A percentile compares a stretch with the other conserved stretches of the same genome.
phyloP scores from a whole-genome alignment of 352 stramenopile species.

The Phytophthora hibernalis region DNA sequence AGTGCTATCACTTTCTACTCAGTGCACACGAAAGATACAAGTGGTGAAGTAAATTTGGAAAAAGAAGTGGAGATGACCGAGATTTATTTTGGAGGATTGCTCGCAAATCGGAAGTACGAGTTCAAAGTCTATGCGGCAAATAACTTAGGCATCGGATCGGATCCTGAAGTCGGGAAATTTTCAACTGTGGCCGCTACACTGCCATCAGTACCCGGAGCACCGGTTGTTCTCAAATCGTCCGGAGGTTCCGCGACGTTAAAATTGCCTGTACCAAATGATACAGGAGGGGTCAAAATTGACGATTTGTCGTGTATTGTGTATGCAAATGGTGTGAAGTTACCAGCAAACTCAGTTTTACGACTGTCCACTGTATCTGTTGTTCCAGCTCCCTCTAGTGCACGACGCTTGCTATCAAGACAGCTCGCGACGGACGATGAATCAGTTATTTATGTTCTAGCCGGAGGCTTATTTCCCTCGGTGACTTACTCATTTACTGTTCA shows the following conservation, averaged over 20 bases:
- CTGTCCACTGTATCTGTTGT: neutral
- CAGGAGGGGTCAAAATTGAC: constrained; percentile 39
- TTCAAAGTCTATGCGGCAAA: constrained; percentile 66
- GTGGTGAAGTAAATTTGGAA: constrained; percentile 1
- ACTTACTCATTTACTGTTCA: constrained; percentile 56
- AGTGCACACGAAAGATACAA: constrained; percentile 34
- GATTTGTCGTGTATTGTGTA: constrained; percentile 52
- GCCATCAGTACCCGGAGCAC: constrained; percentile 37
- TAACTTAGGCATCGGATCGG: constrained; percentile 43
- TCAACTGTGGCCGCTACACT: constrained; percentile 34
- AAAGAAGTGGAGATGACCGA: constrained; percentile 1
- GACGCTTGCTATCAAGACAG: constrained; percentile 8
- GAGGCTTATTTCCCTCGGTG: constrained; percentile 48
- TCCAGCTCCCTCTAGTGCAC: neutral
- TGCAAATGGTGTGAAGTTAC: constrained; percentile 45
- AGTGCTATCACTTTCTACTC: constrained; percentile 51
- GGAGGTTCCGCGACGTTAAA: constrained; percentile 50
- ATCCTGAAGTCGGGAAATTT: constrained; percentile 35
- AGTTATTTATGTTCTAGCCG: constrained; percentile 45
- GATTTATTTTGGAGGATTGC: constrained; percentile 45
- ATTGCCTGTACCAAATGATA: constrained; percentile 47
- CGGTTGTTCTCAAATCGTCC: constrained; percentile 36
- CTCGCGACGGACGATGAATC: constrained; percentile 5
- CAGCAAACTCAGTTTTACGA: constrained; percentile 23
- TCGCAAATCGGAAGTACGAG: constrained; percentile 48